Evolutionary conservation across 352 stramenopile species (phyloP), one percentile per base, ranked within the genome.

Genomic region (Globisporangium splendens): DNA sequence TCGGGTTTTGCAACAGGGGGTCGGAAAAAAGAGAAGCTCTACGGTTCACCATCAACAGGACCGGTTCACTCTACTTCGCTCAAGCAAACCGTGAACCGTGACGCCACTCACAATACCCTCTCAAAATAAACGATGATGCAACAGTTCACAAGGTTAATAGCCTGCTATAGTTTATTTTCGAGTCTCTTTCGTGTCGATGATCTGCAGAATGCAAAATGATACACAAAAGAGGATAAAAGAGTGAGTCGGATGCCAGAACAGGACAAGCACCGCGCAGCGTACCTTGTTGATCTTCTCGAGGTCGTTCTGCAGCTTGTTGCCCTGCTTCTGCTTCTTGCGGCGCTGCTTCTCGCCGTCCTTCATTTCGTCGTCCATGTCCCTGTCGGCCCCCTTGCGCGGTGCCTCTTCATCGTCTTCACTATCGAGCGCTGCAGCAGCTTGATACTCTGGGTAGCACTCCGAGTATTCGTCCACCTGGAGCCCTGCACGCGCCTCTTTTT

Each of bases 251-350:
- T 15, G 31, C 3, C 49, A 49, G 2, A 8, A 21, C 38, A 46
- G 41, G n/a, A 48, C 35, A 18, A 17, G 12, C 35, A 43, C 49
- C 35, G 48, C 56, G n/a, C n/a, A n/a, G n/a, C 67, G 18, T 61
- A 90, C 77, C 76, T 89, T 79, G 58, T 75, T 86, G 58, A 91
- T 86, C 71, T 89, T 89, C 51, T 84, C 73, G 13, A 91, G 69
- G 24, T 89, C 81, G 54, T 73, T 88, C 39, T 77, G 63, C 12
- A 91, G 62, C 56, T 85, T 89, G 66, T 78, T 88, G 61, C 64
- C 73, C 33, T 83, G 73, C 51, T 87, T 88, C 54, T 89, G 73
- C 56, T 87, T 77, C 56, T 85, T 85, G 15, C 78, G 77, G 24
- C 71, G 70, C 28, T 35, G 7, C 35, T 50, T 17, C 72, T 78